These are phyloP conservation scores for Beta vulgaris DNA, from an alignment of 148 eudicot species.

Conservation along the genomic window DNA sequence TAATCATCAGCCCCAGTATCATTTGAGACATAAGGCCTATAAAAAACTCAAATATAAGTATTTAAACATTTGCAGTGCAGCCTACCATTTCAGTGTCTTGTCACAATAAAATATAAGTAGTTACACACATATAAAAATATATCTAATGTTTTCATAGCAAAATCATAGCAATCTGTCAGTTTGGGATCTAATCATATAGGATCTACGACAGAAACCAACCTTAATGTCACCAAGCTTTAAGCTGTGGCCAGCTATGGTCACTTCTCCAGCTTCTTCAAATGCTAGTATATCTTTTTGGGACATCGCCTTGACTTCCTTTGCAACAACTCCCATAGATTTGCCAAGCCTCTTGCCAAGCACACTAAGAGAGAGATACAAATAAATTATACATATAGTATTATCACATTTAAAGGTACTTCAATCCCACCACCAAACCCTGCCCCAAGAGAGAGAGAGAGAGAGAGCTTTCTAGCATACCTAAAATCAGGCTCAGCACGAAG, in stretches of 20 bases:
- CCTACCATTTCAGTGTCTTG: background rate
- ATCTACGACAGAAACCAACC: constrained; percentile 34
- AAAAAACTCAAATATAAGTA: too few relatives aligned
- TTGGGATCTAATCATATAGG: background rate
- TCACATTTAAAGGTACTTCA: constrained; percentile 4
- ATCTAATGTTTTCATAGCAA: background rate
- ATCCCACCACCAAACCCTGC: background rate
- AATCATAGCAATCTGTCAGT: background rate
- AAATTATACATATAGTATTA: constrained; percentile 5
- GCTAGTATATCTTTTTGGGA: constrained; percentile 77
- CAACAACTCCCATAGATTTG: constrained; percentile 83
- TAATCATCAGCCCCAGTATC: too few relatives aligned
- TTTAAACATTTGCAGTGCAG: background rate
- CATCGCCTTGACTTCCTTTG: constrained; percentile 87
- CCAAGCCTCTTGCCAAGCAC: constrained; percentile 88
- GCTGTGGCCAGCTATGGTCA: constrained; percentile 63
- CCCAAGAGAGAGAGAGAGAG: background rate
- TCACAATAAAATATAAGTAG: background rate
- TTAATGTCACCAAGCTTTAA: constrained; percentile 73
- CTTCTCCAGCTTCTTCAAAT: constrained; percentile 77
- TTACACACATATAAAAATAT: background rate
- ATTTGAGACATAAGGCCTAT: too few relatives aligned
- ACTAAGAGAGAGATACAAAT: constrained; percentile 36
- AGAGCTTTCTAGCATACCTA: constrained; percentile 42
- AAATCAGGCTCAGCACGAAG: constrained; percentile 97